Evolutionary conservation across 164 flowering plant genomes (phyloP), one percentile per base, ranked within the genome.

Genomic region (Annona cherimola): DNA sequence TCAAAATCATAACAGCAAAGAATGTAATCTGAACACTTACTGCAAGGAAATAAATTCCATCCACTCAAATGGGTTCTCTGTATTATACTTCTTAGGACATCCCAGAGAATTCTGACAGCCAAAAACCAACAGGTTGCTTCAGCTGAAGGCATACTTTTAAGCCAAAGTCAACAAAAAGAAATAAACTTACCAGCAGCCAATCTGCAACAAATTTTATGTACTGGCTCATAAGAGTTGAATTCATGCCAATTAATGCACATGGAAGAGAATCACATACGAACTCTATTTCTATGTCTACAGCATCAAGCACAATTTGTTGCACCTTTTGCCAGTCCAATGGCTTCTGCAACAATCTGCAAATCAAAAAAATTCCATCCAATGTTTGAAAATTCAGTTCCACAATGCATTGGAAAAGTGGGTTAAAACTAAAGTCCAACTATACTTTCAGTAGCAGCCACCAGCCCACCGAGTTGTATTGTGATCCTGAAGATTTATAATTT

Each of bases 261-360:
- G 94, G 90, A 26, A 90, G 90, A 45, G 98, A 90, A 69, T 93
- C 94, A 71, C 94, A 90, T n/a, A 93, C 90, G 82, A 90, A 90
- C 74, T 90, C 73, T 3, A 74, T 89, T 78, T 93, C 94, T 50
- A 89, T 93, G 78, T 87, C 90, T 43, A 89, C 98, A n/a, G 98
- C 92, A 72, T 90, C 94, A 7, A 79, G 78, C 61, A 93, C 85
- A 79, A 93, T 89, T 12, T 80, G 77, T 68, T 86, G 75, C 75
- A 92, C 89, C 59, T 71, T 80, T 71, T 92, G 79, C 79, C 71
- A 71, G 57, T 61, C 66, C 55, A 92, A 73, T 76, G 82, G 84
- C 76, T 81, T 87, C 75, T 63, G 69, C 42, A 92, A 67, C 79
- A 88, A 82, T 75, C 92, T 91, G 85, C 57, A 73, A 76, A 44